Evolutionary conservation across 1,139 yeast species (phyloP), one percentile per base, ranked within the genome.

Genomic region (Yamadazyma spencermartinsiae): DNA sequence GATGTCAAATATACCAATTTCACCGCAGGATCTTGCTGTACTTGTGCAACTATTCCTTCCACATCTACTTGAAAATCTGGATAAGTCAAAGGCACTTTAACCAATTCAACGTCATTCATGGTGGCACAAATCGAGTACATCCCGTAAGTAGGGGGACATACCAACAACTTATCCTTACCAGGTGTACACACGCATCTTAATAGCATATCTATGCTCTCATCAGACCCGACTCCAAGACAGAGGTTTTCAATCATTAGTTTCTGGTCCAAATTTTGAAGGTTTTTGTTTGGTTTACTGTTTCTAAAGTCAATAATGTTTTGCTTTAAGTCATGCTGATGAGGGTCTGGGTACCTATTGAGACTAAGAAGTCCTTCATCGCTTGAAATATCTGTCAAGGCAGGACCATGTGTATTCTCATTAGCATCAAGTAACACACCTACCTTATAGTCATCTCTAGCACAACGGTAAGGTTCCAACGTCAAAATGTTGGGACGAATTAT

Each of bases 61-160:
- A 79, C 66, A 48, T 84, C 79, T 35, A 86, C 66, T 52, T 84
- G 88, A 61, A 88, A 89, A 17, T 75, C 74, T 9, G 77, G 75
- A 38, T 75, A 68, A 2, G 59, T 55, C 49, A 72, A 61, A 12
- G 95, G 92, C 10, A 89, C 89, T 45, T 76, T 73, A 14, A 80
- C 89, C 27, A 86, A 72, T 21, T 72, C 84, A 8, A 90, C 86
- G 53, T 92, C 98, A 56, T 92, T 92, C 43, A 92, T 85, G 24
- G 80, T 79, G 2, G 98, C 95, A 58, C 95, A 86, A 30, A 94
- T 90, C 2, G 84, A 65, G 68, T 92, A 92, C 99, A 92, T 92
- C 9, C 98, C 98, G 56, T 92, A 92, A 0, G 98, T 92, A 25
- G 98, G 98, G 4, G 98, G 97, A 59, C 96, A 84, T 2, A 81